These are phyloP conservation scores for Trichosporon ovoides DNA, from an alignment of 1,284 basidiomycete genomes.

Conservation along the genomic window DNA sequence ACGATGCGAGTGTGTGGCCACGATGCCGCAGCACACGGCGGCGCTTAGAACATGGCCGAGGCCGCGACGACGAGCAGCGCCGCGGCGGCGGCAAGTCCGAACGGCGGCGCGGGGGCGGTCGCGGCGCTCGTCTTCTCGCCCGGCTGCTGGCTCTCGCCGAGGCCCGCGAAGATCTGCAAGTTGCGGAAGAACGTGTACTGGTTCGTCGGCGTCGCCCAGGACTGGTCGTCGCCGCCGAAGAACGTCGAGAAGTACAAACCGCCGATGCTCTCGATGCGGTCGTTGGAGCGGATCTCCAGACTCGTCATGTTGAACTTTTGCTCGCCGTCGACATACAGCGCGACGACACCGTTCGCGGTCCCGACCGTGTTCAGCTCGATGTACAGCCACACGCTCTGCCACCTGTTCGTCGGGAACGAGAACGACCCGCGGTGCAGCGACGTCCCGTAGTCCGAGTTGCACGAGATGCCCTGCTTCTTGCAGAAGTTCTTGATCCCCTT, in stretches of 20 bases:
- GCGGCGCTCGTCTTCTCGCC: slow-evolving; percentile 10
- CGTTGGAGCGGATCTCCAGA: slow-evolving; percentile 40
- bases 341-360: slow-evolving; percentile 39
- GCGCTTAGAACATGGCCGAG: background rate
- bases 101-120: background rate
- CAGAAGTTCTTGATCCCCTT: slow-evolving; percentile 31
- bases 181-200: slow-evolving; percentile 47
- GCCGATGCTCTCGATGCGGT: slow-evolving; percentile 29
- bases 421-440: slow-evolving; percentile 46
- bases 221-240: slow-evolving; percentile 47
- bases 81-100: background rate
- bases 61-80: background rate
- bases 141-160: slow-evolving; percentile 28
- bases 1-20: no score
- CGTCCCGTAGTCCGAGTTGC: slow-evolving; percentile 48
- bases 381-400: slow-evolving; percentile 45
- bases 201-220: slow-evolving; percentile 42
- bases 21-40: background rate
- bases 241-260: slow-evolving; percentile 50
- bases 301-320: slow-evolving; percentile 38
- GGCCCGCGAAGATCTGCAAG: slow-evolving; percentile 36
- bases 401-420: slow-evolving; percentile 39
- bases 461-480: slow-evolving; percentile 31
- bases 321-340: slow-evolving; percentile 45
- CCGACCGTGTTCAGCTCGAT: slow-evolving; percentile 45